A percentile compares a stretch with the other conserved stretches of the same genome.
Conservation (phyloP, 2,329 filamentous ascomycete species). For the Phialophora chinensis region DNA sequence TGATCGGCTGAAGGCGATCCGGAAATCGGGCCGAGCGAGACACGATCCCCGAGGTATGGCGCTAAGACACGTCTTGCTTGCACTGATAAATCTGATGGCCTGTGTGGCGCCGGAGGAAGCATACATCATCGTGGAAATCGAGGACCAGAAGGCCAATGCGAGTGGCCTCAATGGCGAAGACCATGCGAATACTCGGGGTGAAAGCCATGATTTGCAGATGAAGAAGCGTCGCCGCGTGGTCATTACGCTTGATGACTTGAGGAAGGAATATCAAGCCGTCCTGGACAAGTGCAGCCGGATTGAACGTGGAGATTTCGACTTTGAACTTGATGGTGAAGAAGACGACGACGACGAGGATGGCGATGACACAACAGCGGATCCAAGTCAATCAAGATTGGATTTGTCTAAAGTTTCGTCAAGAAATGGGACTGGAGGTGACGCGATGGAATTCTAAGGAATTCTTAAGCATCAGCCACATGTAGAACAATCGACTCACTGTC, state of each 20-base stretch:
- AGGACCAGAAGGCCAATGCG: constrained; percentile 11
- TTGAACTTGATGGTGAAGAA: constrained; percentile 54
- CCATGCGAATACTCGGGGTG: constrained; percentile 14
- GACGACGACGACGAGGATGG: constrained; percentile 33
- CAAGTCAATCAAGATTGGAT: constrained; percentile 29
- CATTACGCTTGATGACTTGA: constrained; percentile 82
- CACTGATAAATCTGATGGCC: constrained; percentile 89
- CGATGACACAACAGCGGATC: constrained; percentile 21
- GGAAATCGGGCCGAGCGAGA: constrained; percentile 41
- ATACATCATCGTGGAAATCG: constrained; percentile 65
- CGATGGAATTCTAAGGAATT: constrained; percentile 23
- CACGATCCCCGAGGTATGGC: constrained; percentile 59
- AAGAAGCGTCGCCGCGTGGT: constrained; percentile 65
- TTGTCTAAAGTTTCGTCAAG: constrained; percentile 23
- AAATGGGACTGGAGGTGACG: constrained; percentile 12
- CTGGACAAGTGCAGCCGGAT: constrained; percentile 87
- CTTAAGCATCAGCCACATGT: background rate
- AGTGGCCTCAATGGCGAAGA: constrained; percentile 16
- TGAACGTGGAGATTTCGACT: constrained; percentile 86
- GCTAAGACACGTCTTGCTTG: constrained; percentile 74
- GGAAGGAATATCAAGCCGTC: constrained; percentile 87
- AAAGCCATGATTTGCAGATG: constrained; percentile 4
- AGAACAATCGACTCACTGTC: background rate
- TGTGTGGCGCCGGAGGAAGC: constrained; percentile 82
- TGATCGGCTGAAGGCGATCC: constrained; percentile 42